These are phyloP conservation scores for Penicillium sp. DNA, from an alignment of 2,329 filamentous ascomycete genomes.

Conservation along the genomic window DNA sequence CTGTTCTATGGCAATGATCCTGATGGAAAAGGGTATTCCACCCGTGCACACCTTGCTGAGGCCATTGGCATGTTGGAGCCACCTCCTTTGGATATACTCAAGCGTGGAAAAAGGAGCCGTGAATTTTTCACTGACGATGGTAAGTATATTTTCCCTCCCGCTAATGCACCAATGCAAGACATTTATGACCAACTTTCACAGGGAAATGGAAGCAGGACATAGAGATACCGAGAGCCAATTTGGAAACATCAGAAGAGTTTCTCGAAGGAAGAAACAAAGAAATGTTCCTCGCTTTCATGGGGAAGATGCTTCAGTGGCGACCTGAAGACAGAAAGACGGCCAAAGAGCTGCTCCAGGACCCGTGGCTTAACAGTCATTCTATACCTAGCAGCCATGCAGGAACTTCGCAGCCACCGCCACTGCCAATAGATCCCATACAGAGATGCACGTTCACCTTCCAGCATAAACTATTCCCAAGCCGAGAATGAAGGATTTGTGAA, in stretches of 20 bases:
- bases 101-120: constrained; percentile 27
- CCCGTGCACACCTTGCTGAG: constrained; percentile 16
- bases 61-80: constrained; percentile 16
- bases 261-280: constrained; percentile 28
- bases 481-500: no score
- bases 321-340: constrained; percentile 31
- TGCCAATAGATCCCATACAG: no score
- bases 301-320: constrained; percentile 30
- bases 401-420: no score
- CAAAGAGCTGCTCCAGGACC: constrained; percentile 29
- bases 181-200: constrained; percentile 16
- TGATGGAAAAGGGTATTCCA: constrained; percentile 10
- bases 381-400: no score
- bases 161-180: constrained; percentile 3
- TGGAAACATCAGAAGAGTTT: constrained; percentile 21
- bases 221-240: constrained; percentile 14
- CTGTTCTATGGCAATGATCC: constrained; percentile 16
- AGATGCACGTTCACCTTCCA: no score
- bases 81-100: constrained; percentile 10
- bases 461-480: no score
- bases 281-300: constrained; percentile 28
- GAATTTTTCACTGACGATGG: constrained; percentile 37
- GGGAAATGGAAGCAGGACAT: constrained; percentile 22
- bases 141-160: neutral
- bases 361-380: constrained; percentile 23